Conservation (phyloP, 73 alveolate species). For the Uronychia binucleata region DNA sequence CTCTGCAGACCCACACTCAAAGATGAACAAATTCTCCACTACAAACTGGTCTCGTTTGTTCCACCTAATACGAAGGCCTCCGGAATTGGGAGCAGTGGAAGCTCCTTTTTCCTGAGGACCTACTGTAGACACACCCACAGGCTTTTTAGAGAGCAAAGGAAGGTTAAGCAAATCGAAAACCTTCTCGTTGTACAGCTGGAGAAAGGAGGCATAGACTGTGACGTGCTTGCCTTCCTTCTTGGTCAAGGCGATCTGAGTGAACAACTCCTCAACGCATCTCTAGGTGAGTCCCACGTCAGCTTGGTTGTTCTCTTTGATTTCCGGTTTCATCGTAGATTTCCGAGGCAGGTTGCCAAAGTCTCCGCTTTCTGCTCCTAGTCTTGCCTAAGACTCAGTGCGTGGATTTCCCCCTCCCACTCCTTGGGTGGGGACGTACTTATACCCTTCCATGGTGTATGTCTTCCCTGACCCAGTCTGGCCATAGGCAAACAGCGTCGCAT, state of each 20-base stretch:
- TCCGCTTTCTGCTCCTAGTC: not conserved
- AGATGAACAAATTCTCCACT: slow-evolving; percentile 72
- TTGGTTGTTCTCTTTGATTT: not conserved
- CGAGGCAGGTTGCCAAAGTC: not conserved
- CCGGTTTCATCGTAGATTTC: slow-evolving; percentile 21
- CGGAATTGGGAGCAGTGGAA: not conserved
- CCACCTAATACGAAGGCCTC: slow-evolving; percentile 61
- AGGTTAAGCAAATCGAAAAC: slow-evolving; percentile 79
- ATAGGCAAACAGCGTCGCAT: slow-evolving; percentile 67
- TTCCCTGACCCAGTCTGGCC: slow-evolving; percentile 60
- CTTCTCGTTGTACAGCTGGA: slow-evolving; percentile 85
- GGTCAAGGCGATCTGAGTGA: slow-evolving; percentile 17
- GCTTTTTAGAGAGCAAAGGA: slow-evolving; percentile 11
- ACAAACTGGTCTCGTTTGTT: slow-evolving; percentile 53
- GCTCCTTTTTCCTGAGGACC: not conserved
- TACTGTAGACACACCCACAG: not conserved
- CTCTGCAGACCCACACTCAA: slow-evolving; percentile 57
- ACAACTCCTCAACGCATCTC: slow-evolving; percentile 44
- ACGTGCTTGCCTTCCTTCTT: slow-evolving; percentile 44
- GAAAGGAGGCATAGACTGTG: slow-evolving; percentile 71
- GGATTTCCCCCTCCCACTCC: not conserved
- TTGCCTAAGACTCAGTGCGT: too few species aligned
- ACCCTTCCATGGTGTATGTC: slow-evolving; percentile 60
- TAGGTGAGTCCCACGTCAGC: slow-evolving; percentile 52
- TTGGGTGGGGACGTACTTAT: slow-evolving; percentile 22